Base-by-base conservation (phyloP, 768 basidiomycete genomes). In the Termitomyces sp. region DNA sequence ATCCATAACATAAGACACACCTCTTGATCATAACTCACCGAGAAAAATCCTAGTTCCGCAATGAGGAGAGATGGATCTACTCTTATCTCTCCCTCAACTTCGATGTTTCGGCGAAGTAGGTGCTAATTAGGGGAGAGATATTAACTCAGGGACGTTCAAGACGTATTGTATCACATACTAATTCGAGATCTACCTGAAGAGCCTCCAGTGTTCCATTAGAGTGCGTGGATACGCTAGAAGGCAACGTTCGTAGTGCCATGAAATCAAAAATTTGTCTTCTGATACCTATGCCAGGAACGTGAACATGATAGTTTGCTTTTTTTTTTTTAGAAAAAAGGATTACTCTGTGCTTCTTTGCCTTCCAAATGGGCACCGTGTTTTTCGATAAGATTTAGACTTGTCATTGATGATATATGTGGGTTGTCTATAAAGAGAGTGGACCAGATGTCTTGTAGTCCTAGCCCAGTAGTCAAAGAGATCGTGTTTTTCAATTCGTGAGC, bases 381-480 rank as follows among this genome's bases (percentile, higher is more conserved):
- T 35, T 70, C 68, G 1, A 74, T 48, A 9, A 53, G 52, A 5
- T 52, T 48, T 40, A 71, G 33, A 19, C 58, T 51, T n/a, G 55
- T 19, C 4, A 56, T 28, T 12, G 31, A 49, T 15, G 58, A 30
- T 38, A 56, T n/a, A 8, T 66, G 50, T 17, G 61, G 53, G 35
- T 65, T 59, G 15, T 68, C 68, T 23, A 68, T 44, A 30, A 70
- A 76, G 54, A 85, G 68, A 6, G 66, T 68, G 12, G 76, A 73
- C 93, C 93, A 96, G 37, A 96, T 81, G 21, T 85, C 76, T 19
- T 79, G 71, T 67, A 94, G 72, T 23, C 87, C 89, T 26, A 83
- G 74, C 4, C 95, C 94, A n/a, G 82, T 79, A 7, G 83, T 82
- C 15, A 85, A 77, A 3, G 80, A 80, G 15, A 89, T 74, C 3